phyloP scores from a whole-genome alignment of 2,329 filamentous ascomycete genomes.

The Torrubiella hemipterigena region DNA sequence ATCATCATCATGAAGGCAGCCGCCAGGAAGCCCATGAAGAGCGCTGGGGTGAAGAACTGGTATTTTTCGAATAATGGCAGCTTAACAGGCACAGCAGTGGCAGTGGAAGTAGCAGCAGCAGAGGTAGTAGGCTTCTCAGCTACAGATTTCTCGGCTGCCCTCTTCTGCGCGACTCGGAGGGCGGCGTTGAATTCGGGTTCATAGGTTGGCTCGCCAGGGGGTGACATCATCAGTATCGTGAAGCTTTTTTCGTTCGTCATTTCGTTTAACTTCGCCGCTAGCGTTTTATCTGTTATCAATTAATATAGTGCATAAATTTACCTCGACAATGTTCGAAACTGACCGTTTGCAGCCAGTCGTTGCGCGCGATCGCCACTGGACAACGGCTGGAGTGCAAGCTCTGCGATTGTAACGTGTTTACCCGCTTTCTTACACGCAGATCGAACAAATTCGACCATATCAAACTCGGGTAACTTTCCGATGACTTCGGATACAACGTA shows the following conservation, averaged over 20 bases:
- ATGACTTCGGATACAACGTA: conserved; percentile 47
- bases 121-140: background rate
- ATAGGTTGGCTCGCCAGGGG: conserved; percentile 45
- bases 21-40: conserved; percentile 77
- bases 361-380: conserved; percentile 27
- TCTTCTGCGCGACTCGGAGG: conserved; percentile 64
- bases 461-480: conserved; percentile 29
- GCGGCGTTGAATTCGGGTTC: conserved; percentile 51
- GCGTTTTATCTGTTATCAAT: no score
- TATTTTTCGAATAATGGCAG: conserved; percentile 76
- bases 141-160: no score
- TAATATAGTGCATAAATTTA: conserved; percentile 5
- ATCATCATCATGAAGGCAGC: conserved; percentile 63
- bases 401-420: conserved; percentile 24
- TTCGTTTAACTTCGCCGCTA: no score
- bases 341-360: conserved; percentile 36
- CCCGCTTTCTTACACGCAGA: conserved; percentile 29
- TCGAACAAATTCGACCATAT: conserved; percentile 31
- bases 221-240: conserved; percentile 66
- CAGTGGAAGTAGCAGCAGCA: background rate
- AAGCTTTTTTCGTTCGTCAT: no score
- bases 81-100: conserved; percentile 10
- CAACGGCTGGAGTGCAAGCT: conserved; percentile 28
- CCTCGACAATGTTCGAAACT: conserved; percentile 5
- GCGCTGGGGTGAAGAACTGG: conserved; percentile 77